Percentiles rank a stretch among this genome's conserved stretches.
Conservation (phyloP, 2,329 filamentous ascomycete species). For the Sphaerulina musiva region DNA sequence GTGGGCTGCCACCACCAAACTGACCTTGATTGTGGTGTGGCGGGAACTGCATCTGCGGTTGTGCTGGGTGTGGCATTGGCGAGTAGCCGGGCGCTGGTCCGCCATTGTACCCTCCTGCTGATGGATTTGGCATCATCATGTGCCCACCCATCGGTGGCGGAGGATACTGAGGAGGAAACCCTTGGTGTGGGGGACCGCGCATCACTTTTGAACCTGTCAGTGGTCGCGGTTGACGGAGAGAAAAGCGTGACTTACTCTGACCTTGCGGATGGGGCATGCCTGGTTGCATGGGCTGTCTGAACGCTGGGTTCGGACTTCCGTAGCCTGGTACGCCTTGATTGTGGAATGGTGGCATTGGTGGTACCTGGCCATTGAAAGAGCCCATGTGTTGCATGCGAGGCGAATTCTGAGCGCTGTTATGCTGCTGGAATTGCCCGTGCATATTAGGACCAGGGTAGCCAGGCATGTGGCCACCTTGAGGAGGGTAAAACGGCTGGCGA, state of each 20-base stretch:
- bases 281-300: slow-evolving; percentile 24
- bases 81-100: slow-evolving; percentile 59
- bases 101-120: slow-evolving; percentile 63
- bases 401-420: slow-evolving; percentile 73
- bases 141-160: slow-evolving; percentile 52
- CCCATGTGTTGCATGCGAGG: slow-evolving; percentile 62
- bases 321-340: slow-evolving; percentile 63
- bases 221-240: slow-evolving; percentile 47
- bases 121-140: slow-evolving; percentile 76
- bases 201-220: slow-evolving; percentile 54
- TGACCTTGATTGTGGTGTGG: slow-evolving; percentile 39
- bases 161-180: slow-evolving; percentile 17
- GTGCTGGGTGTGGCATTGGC: slow-evolving; percentile 56
- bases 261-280: slow-evolving; percentile 22
- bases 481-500: slow-evolving; percentile 72
- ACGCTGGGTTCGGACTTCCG: slow-evolving; percentile 59
- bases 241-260: slow-evolving; percentile 21
- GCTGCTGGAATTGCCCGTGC: slow-evolving; percentile 6
- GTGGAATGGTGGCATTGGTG: slow-evolving; percentile 51
- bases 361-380: slow-evolving; percentile 48
- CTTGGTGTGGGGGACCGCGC: slow-evolving; percentile 32
- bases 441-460: slow-evolving; percentile 6
- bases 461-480: slow-evolving; percentile 64
- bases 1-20: slow-evolving; percentile 72
- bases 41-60: slow-evolving; percentile 52